These are phyloP conservation scores for Apiospora rasikravindrae DNA, from an alignment of 2,329 filamentous ascomycete genomes.

Conservation along the genomic window DNA sequence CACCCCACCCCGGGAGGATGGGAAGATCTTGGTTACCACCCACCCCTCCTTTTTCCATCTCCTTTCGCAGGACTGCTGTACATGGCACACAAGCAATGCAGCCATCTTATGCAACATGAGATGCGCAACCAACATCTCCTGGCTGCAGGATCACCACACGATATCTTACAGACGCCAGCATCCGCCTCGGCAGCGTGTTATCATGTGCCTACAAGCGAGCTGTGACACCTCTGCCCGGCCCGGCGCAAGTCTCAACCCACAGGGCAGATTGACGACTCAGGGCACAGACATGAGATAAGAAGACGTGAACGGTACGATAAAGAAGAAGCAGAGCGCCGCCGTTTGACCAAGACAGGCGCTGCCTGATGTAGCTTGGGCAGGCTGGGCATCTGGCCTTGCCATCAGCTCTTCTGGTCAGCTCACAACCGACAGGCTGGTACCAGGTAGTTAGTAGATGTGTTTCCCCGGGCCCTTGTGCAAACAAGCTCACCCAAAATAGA, in stretches of 20 bases:
- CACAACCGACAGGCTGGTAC: no score
- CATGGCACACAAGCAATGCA: neutral
- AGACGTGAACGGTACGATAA: no score
- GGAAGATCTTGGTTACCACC: slow-evolving; percentile 13
- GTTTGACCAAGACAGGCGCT: neutral
- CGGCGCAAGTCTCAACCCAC: neutral
- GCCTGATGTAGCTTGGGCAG: neutral
- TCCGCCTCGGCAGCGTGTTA: neutral
- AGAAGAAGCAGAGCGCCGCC: neutral
- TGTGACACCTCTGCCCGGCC: slow-evolving; percentile 14
- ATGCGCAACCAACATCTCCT: neutral
- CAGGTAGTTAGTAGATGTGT: neutral
- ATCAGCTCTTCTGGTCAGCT: no score
- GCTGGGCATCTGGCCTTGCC: neutral
- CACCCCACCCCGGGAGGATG: neutral
- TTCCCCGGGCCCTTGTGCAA: neutral
- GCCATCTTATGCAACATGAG: neutral
- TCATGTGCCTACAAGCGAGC: slow-evolving; percentile 11
- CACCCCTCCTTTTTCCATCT: neutral
- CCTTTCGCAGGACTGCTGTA: neutral
- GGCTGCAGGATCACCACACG: neutral
- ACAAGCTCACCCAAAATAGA: neutral
- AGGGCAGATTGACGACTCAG: neutral
- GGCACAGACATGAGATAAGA: neutral
- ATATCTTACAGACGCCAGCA: slow-evolving; percentile 7